A percentile compares a stretch with the other conserved stretches of the same genome.
Conservation (phyloP, 176 grass and related monocot genomes). For the Carex scoparia region DNA sequence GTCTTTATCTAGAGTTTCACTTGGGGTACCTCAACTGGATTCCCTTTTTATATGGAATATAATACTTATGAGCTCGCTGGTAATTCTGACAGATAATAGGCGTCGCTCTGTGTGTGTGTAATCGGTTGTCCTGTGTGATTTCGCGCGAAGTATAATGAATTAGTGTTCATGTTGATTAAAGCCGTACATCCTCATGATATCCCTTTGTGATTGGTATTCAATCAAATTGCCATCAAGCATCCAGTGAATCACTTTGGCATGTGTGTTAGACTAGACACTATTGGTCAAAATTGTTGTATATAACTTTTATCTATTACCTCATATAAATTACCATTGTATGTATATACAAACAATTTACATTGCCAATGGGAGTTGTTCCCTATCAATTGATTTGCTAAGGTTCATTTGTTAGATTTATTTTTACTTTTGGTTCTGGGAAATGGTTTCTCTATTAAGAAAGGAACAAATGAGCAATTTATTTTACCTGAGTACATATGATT, state of each 20-base stretch:
- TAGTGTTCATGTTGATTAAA: background rate
- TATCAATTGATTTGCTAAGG: background rate
- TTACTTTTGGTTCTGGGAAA: background rate
- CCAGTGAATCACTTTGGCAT: background rate
- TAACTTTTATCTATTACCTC: background rate
- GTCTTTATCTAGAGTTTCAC: background rate
- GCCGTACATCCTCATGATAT: background rate
- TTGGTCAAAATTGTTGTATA: background rate
- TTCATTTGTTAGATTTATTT: background rate
- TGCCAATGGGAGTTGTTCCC: background rate
- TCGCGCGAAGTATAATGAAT: background rate
- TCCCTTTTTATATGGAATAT: background rate
- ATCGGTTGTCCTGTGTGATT: background rate
- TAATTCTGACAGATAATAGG: background rate
- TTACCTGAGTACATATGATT: background rate
- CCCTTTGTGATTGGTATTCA: background rate
- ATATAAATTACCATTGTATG: background rate
- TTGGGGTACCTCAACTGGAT: background rate
- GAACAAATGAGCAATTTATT: background rate
- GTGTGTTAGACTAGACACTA: background rate
- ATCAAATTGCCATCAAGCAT: background rate
- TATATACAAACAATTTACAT: background rate
- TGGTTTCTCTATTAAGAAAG: background rate
- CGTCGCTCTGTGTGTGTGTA: background rate
- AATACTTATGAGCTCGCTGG: background rate